These are phyloP conservation scores for Russula olivacea DNA, from an alignment of 768 basidiomycete species.

Conservation along the genomic window DNA sequence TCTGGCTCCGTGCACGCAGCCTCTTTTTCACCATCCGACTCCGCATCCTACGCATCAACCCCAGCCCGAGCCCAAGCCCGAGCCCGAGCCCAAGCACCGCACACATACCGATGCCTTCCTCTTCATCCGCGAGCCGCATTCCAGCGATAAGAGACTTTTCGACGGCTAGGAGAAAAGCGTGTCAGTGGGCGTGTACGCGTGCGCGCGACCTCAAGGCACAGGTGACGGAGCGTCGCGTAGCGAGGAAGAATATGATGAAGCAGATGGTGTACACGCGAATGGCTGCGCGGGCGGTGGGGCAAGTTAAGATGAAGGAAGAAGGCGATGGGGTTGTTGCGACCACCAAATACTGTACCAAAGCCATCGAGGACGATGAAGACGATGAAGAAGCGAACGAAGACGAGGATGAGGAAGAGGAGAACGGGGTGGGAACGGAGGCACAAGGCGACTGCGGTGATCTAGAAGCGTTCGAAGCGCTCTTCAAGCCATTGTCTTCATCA, in stretches of 20 bases:
- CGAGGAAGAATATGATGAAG: constrained; percentile 5
- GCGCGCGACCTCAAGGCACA: constrained; percentile 6
- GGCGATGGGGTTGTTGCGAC: background rate
- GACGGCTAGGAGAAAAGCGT: constrained; percentile 1
- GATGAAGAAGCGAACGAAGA: constrained; percentile 7
- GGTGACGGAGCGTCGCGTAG: constrained; percentile 3
- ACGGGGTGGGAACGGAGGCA: background rate
- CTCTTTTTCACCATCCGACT: constrained; percentile 13
- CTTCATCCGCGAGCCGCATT: background rate
- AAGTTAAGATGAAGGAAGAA: background rate
- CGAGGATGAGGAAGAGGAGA: background rate
- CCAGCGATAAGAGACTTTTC: background rate
- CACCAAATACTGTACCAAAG: background rate
- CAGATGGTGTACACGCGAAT: constrained; percentile 1
- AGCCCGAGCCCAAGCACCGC: background rate
- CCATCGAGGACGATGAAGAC: background rate
- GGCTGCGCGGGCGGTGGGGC: background rate
- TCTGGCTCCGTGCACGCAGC: constrained; percentile 13
- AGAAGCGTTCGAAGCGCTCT: constrained; percentile 1
- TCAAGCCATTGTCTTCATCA: background rate
- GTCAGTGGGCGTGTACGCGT: background rate
- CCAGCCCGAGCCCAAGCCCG: background rate
- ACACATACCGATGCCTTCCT: background rate
- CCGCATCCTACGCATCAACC: background rate
- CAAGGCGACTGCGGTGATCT: background rate